Base-by-base conservation (phyloP, 306 rosid genomes). In the Cicer yamashitae region DNA sequence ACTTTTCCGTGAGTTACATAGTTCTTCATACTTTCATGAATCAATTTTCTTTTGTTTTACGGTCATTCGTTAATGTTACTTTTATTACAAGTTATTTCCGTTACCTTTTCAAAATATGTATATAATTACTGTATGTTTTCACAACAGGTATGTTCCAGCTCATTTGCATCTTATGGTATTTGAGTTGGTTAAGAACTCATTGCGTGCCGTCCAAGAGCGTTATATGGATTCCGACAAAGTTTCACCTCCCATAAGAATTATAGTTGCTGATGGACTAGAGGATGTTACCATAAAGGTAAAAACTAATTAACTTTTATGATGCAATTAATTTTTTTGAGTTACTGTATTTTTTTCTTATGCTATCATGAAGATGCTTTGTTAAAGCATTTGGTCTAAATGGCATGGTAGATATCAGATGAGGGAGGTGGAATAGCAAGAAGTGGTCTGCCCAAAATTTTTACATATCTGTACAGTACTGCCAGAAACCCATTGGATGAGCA, bases 121-220 rank as follows among this genome's bases (percentile, higher is more conserved):
- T 65, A 39, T 47, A 63, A 39, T 56, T n/a, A 37, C 51, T 40
- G 46, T 71, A 22, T 84, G 47, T 69, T 56, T 73, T 46, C 12
- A 6, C 47, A 7, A 77, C 87, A 94, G 99, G 62, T 94, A 94
- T 69, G 99, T 94, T 81, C 98, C 97, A 4, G 84, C 96, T 30
- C 99, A 94, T 86, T 87, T 94, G 85, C 99, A 92, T 84, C 93
- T 92, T 41, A 94, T 94, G 99, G 96, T 94, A 48, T 94, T 94
- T 66, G 99, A 94, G 93, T 75, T 94, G 88, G 97, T 92, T 34
- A 94, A 94, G 82, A 94, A 94, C 87, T 94, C 99, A 2, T 74
- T 94, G 74, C 97, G 99, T 66, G 99, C 98, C 30, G 99, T 92
- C 66, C 92, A 94, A 88, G 99, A 94, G 86, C 84, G 84, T 56